Evolutionary conservation across 2,329 filamentous ascomycete species (phyloP), one percentile per base, ranked within the genome.

Genomic region (Shiraia bambusicola): DNA sequence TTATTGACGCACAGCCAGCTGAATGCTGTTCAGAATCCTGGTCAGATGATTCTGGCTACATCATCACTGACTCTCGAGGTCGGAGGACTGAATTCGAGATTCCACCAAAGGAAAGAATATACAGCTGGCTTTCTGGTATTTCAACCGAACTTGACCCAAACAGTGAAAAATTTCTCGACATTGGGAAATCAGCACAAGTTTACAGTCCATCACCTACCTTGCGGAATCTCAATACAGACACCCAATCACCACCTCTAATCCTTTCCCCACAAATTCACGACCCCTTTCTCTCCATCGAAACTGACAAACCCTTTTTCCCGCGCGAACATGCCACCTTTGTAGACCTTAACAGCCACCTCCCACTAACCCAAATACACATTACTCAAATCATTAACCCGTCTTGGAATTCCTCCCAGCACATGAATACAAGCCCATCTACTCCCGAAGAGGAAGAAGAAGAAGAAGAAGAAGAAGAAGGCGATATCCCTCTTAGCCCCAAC

Each of bases 11-110:
- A 8, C 28, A 32, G 16, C 22, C 38, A 24, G 45, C 41, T 3
- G 40, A 47, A 35, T 34, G 29, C 8, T 49, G 38, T 9, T 60
- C 56, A 3, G 56, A 45, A 13, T 58, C 58, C 0, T 65, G 61
- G 61, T 63, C 58, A 2, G 57, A 55, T 17, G 58, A 63, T 27
- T 63, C 59, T 0, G 48, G 52, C 15, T 61, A 63, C 19, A 40
- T 65, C 7, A 37, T 47, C 22, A 35, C 37, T 2, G 28, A 36
- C 7, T 30, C 37, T 5, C 40, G 28, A 19, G 31, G 19, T 22
- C 34, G 33, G 4, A 29, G 40, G 12, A 37, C 24, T 27, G 17
- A 19, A 28, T 28, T 30, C 8, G 9, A 32, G 15, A 26, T 14
- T 10, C 43, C 49, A 7, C 26, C 44, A 2, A 16, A 44, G 11